Evolutionary conservation across 495 filamentous ascomycete genomes (phyloP), one percentile per base, ranked within the genome.

Genomic region (Usnea hakonensis): DNA sequence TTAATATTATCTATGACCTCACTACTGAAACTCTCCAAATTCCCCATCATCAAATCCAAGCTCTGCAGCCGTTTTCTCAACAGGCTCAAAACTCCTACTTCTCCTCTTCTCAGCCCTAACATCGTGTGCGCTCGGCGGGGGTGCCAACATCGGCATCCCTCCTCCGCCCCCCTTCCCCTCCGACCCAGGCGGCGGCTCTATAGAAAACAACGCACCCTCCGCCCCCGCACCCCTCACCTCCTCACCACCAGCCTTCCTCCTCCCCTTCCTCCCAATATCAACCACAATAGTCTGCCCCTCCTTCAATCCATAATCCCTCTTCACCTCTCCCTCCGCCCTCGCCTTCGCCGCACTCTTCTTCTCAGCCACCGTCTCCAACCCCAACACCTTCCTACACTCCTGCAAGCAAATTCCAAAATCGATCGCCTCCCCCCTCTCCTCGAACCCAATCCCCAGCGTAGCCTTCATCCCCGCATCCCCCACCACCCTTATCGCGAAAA

Each of bases 211-310:
- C 35, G 76, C 75, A 58, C 69, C 64, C 61, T 62, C 60, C 64
- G 63, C 44, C 52, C 64, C 46, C 33, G 54, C 37, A 11, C 37
- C 14, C 9, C 30, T 19, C 8, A 30, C 33, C 17, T 53, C 64
- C 10, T 46, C 60, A 53, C 46, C 44, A 28, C 64, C 66, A 46
- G 67, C 61, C 40, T 53, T 52, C 23, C 64, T 63, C 26, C 60
- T 65, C 32, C 65, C 68, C 60, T 67, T 67, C 38, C 69, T 69
- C 13, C 83, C 60, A 61, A 91, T 74, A 71, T 88, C 90, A 53
- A 94, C 83, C 43, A 85, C 88, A 57, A 94, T 93, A 4, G 87
- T 93, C 78, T 94, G 86, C 13, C 90, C 90, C 62, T 90, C 88
- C 74, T 93, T 93, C 53, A 94, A 68, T 60, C 85, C 88, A 64